Conservation (phyloP, 116 monocot genomes). For the Posidonia oceanica region DNA sequence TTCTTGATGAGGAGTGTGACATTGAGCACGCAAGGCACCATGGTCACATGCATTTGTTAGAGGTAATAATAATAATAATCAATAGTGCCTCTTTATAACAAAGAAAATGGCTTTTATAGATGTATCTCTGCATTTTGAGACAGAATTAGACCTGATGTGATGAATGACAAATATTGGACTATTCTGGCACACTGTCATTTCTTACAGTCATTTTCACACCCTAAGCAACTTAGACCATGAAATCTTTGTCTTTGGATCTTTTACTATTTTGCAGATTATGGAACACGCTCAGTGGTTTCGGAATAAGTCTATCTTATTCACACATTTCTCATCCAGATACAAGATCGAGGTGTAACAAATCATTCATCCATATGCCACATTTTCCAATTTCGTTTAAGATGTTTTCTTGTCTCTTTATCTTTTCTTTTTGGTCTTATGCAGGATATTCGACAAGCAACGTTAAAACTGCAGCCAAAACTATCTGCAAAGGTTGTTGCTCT, state of each 20-base stretch:
- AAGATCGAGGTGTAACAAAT: conserved; percentile 56
- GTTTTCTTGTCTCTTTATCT: not conserved
- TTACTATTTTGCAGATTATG: conserved; percentile 44
- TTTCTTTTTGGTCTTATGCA: conserved; percentile 6
- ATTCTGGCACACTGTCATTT: no score
- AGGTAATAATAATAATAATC: conserved; percentile 36
- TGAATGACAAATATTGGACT: no score
- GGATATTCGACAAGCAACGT: conserved; percentile 76
- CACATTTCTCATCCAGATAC: conserved; percentile 90
- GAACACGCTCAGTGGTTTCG: conserved; percentile 85
- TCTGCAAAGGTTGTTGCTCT: conserved; percentile 72
- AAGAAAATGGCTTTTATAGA: no score
- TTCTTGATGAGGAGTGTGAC: conserved; percentile 69
- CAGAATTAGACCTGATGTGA: no score
- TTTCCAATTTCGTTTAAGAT: not conserved
- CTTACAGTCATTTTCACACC: no score
- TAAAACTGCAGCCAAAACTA: conserved; percentile 62
- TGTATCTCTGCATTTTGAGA: no score
- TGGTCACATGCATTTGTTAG: conserved; percentile 86
- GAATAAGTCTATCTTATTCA: conserved; percentile 87
- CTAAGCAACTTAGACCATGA: no score
- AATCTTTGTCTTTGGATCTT: not conserved
- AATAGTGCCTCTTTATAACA: not conserved
- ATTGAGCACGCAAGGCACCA: conserved; percentile 56
- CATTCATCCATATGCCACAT: not conserved